Base-by-base conservation (phyloP, 116 monocot genomes). In the Cymodocea nodosa region DNA sequence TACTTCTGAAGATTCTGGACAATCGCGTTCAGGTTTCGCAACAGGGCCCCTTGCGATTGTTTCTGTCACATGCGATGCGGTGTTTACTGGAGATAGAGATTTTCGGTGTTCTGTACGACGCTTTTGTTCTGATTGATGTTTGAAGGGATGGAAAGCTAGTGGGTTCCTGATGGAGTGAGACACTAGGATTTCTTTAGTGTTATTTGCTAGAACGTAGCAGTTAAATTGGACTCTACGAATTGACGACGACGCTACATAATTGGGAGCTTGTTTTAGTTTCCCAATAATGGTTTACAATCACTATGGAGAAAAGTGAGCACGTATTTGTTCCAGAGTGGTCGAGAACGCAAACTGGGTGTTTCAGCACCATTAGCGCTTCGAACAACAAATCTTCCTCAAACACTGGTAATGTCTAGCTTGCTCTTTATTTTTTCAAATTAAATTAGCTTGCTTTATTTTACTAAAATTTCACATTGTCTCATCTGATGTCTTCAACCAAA, bases 251-350 rank as follows among this genome's bases (percentile, higher is more conserved):
- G 56, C n/a, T 56, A 13, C 23, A 13, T 58, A 14, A 58, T 12
- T 44, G 11, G 44, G 44, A 44, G 12, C 12, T 58, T 23, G 57
- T 18, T 57, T 22, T 15, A 23, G 57, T 57, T 61, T 17, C 24
- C 37, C 61, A 60, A 88, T 77, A 60, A 81, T 88, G 88, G 69
- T 81, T n/a, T 62, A 68, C 53, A 18, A 62, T 62, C 44, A 76
- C 36, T 40, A 94, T 94, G 94, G 87, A 89, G 49, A 79, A 82
- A 74, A 71, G 71, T 71, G 94, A 89, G 78, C 94, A 84, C 7
- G 74, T 86, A 9, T 71, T 94, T 23, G 79, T 78, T 60, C 94
- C 94, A 3, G 78, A 87, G 78, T 95, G 95, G 95, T 80, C 78
- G 80, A 73, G 64, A 61, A 34, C 77, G 36, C 68, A 24, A 30